Evolutionary conservation across 139 green algal species (phyloP).

Genomic region (Diplosphaera chodatii): DNA sequence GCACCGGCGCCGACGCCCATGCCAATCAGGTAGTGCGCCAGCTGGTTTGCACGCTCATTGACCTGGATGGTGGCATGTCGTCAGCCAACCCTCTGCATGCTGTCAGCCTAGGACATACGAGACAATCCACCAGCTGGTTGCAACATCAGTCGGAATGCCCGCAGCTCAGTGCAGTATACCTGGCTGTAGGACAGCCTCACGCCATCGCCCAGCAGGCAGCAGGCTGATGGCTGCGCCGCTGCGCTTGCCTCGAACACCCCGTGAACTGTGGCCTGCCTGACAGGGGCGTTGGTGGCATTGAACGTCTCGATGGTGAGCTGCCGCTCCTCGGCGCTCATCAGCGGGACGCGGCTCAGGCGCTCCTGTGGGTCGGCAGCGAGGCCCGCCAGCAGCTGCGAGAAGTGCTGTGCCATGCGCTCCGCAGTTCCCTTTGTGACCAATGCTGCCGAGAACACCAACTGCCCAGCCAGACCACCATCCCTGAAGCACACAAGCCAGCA

Average conservation of each 20-base stretch:
- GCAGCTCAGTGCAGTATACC: no score
- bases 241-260: slow-evolving; percentile 16
- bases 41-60: slow-evolving; percentile 21
- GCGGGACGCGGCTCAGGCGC: background rate
- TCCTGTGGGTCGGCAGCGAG: background rate
- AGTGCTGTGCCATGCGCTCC: background rate
- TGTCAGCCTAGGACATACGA: no score
- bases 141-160: no score
- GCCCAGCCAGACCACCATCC: background rate
- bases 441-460: background rate
- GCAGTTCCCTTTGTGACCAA: background rate
- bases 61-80: background rate
- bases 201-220: slow-evolving; percentile 10
- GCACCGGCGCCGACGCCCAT: slow-evolving; percentile 11
- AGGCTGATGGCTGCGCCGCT: slow-evolving; percentile 4
- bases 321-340: background rate
- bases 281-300: background rate
- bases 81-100: no score
- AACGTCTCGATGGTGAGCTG: background rate
- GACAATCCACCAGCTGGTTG: no score
- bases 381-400: background rate
- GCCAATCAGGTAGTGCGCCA: slow-evolving; percentile 21
- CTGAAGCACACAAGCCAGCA: background rate
- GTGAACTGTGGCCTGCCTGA: slow-evolving; percentile 4
- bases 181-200: slow-evolving; percentile 6